Conservation (phyloP, 768 basidiomycete genomes). For the Suillus spraguei region DNA sequence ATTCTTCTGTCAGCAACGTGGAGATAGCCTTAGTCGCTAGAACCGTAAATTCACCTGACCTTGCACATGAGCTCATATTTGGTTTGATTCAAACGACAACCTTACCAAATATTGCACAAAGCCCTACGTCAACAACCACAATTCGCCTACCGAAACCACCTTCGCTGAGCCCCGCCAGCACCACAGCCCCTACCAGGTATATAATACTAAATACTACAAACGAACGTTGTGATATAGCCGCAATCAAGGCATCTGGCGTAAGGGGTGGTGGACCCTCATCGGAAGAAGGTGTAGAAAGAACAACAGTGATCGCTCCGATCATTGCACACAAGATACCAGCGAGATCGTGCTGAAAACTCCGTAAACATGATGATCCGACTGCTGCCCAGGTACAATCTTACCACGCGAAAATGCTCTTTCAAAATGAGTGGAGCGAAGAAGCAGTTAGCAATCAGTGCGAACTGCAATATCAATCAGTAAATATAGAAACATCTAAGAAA, state of each 20-base stretch:
- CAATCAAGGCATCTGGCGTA: slow-evolving; percentile 64
- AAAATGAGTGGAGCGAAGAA: slow-evolving; percentile 88
- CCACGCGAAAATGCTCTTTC: slow-evolving; percentile 80
- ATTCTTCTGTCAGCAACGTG: slow-evolving; percentile 77
- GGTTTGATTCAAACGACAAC: slow-evolving; percentile 5
- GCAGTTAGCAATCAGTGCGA: slow-evolving; percentile 95
- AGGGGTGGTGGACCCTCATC: slow-evolving; percentile 57
- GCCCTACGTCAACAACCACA: slow-evolving; percentile 85
- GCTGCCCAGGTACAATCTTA: slow-evolving; percentile 33
- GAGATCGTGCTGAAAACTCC: slow-evolving; percentile 61
- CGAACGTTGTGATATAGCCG: slow-evolving; percentile 66
- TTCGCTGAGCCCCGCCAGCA: slow-evolving; percentile 70
- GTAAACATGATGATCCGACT: slow-evolving; percentile 19
- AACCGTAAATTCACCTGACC: slow-evolving; percentile 88
- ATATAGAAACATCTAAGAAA: neutral
- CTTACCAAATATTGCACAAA: slow-evolving; percentile 84
- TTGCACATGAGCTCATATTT: slow-evolving; percentile 7
- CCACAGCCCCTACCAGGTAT: slow-evolving; percentile 56
- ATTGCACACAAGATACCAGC: slow-evolving; percentile 80
- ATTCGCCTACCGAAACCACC: slow-evolving; percentile 59
- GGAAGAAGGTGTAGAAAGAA: slow-evolving; percentile 74
- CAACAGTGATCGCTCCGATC: slow-evolving; percentile 91
- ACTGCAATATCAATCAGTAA: slow-evolving; percentile 41
- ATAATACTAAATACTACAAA: slow-evolving; percentile 78
- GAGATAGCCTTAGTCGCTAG: slow-evolving; percentile 92